These are phyloP conservation scores for Ceratocystiopsis sp. DNA, from an alignment of 2,329 filamentous ascomycete species.

Conservation along the genomic window DNA sequence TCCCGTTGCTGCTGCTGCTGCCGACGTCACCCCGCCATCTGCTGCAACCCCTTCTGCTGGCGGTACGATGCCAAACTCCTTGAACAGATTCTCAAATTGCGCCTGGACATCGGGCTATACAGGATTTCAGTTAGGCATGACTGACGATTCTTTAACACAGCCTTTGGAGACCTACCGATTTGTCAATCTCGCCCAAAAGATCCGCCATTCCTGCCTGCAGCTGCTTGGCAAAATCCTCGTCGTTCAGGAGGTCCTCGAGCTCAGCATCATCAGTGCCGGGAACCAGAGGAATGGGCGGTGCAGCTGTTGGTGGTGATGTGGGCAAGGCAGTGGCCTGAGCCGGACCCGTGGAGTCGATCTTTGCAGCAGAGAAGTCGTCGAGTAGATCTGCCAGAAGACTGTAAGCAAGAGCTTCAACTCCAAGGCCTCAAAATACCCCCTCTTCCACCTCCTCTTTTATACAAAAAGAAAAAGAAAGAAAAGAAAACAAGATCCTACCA, in stretches of 20 bases:
- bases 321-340: too few relatives aligned
- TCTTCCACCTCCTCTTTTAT: too few relatives aligned
- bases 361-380: constrained; percentile 66
- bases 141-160: not conserved
- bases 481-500: constrained; percentile 27
- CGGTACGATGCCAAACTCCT: constrained; percentile 36
- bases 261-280: constrained; percentile 4
- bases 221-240: constrained; percentile 68
- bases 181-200: constrained; percentile 55
- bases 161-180: constrained; percentile 26
- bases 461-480: too few relatives aligned
- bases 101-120: constrained; percentile 52
- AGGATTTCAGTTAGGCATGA: not conserved
- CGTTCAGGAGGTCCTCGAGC: constrained; percentile 32
- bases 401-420: not conserved
- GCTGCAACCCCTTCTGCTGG: not conserved
- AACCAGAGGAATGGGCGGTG: constrained; percentile 9
- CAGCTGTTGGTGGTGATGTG: not conserved
- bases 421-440: too few relatives aligned
- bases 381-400: constrained; percentile 51
- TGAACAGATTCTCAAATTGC: constrained; percentile 64
- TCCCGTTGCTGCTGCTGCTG: constrained; percentile 10
- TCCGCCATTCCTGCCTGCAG: constrained; percentile 83
- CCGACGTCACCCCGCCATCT: constrained; percentile 11
- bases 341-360: constrained; percentile 31